phyloP scores from a whole-genome alignment of 2,329 filamentous ascomycete genomes.

The Paraconiothyrium brasiliense region DNA sequence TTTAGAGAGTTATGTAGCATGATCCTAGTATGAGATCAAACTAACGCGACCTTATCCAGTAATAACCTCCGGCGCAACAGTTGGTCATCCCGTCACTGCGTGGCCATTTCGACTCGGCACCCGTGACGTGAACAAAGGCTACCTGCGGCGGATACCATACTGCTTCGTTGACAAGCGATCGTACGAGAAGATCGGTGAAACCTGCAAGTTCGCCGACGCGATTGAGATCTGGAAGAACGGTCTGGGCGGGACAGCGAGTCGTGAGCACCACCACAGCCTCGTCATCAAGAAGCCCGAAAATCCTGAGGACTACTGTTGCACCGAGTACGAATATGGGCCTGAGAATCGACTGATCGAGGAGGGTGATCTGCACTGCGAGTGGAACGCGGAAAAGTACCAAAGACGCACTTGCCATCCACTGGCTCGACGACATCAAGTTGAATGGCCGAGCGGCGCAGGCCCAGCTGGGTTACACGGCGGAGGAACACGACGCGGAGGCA shows the following conservation, averaged over 20 bases:
- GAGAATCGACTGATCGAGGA: not conserved
- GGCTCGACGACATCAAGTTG: not conserved
- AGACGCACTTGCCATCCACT: not conserved
- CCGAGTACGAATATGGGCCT: not conserved
- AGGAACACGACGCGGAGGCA: not conserved
- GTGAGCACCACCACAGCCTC: not conserved
- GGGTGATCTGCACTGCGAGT: not conserved
- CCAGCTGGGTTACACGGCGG: not conserved
- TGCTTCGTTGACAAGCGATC: constrained; percentile 1
- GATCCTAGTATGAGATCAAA: too few species aligned
- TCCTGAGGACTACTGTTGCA: not conserved
- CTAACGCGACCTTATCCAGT: too few species aligned
- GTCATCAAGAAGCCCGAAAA: not conserved
- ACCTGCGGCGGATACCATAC: not conserved
- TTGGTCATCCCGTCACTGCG: not conserved
- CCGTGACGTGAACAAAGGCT: not conserved
- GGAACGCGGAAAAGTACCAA: not conserved
- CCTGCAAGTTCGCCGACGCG: not conserved
- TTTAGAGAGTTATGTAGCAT: too few species aligned
- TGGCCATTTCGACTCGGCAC: not conserved
- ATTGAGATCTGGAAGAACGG: not conserved
- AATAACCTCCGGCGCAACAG: too few species aligned
- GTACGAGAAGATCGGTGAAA: not conserved
- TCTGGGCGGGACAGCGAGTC: not conserved
- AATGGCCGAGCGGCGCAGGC: not conserved